Conservation (phyloP, 2,329 filamentous ascomycete genomes). For the Stagonosporopsis rhizophila region DNA sequence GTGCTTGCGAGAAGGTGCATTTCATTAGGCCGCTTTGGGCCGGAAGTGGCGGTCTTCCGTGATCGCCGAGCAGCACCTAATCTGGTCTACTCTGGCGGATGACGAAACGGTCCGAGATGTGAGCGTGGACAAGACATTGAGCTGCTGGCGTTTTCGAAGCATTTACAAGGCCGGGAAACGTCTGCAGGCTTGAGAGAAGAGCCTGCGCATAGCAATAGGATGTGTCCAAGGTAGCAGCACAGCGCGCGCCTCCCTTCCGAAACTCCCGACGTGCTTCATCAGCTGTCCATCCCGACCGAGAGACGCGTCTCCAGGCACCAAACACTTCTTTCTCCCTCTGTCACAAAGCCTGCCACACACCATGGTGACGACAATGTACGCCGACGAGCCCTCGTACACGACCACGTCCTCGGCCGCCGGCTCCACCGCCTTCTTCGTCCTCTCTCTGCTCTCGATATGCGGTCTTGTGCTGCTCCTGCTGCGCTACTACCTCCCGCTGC, state of each 20-base stretch:
- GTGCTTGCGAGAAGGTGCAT: slow-evolving; percentile 32
- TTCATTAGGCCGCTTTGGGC: slow-evolving; percentile 21
- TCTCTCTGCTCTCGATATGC: slow-evolving; percentile 77
- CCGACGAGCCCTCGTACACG: slow-evolving; percentile 26
- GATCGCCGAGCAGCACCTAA: slow-evolving; percentile 12
- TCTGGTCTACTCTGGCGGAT: slow-evolving; percentile 13
- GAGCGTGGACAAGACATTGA: slow-evolving; percentile 1
- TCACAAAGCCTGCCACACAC: slow-evolving; percentile 8
- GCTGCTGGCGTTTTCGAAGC: neutral
- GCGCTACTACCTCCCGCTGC: slow-evolving; percentile 87
- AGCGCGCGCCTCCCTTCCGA: slow-evolving; percentile 12
- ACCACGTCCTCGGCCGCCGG: slow-evolving; percentile 70
- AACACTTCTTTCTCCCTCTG: neutral
- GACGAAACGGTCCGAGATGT: slow-evolving; percentile 12
- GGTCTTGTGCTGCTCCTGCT: slow-evolving; percentile 81
- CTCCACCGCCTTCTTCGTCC: slow-evolving; percentile 78
- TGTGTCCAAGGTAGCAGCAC: slow-evolving; percentile 7
- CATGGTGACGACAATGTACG: slow-evolving; percentile 12
- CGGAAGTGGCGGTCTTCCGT: slow-evolving; percentile 22
- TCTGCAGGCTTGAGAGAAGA: neutral
- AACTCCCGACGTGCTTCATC: slow-evolving; percentile 18
- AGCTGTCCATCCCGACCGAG: slow-evolving; percentile 8
- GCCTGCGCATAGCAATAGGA: neutral
- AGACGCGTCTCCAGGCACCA: slow-evolving; percentile 19
- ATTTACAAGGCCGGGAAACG: neutral